Evolutionary conservation across 1,284 basidiomycete genomes (phyloP), one percentile per base, ranked within the genome.

Genomic region (Amylostereum areolatum): DNA sequence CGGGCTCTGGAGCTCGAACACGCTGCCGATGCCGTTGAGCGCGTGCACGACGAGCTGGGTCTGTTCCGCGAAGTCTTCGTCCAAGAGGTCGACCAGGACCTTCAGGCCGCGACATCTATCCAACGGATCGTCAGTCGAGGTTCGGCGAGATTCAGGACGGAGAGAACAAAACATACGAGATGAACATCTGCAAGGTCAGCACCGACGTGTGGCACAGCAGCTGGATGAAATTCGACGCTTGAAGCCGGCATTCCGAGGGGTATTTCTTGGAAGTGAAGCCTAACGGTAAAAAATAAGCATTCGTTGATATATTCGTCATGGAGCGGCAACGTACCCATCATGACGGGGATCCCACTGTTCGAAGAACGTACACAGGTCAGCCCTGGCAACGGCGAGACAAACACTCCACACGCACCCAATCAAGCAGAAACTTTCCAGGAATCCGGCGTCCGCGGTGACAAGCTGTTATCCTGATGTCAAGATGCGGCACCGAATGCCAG

Each of bases 131-230:
- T 42, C n/a, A 40, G 3, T 8, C 11, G 11, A 4, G 34, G 24
- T 43, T 7, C 27, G 6, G n/a, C n/a, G 10, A 11, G 39, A 10
- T 43, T 24, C n/a, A 35, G 28, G 42, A 37, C 18, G 6, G 30
- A 3, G 37, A 40, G 40, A 42, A 34, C 30, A 24, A 18, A 12
- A 80, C 89, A 54, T 62, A 92, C 86, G 92, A 91, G 57, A 97
- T 96, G 69, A 97, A 97, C 94, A 97, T 97, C 64, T 97, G 94
- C 41, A 97, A 70, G 10, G 96, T 98, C 53, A 97, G 70, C 4
- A 93, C 85, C 4, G 93, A 97, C 0, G 92, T 89, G 54, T 95
- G 92, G 59, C 92, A 95, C 42, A 98, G 80, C 29, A 96, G 72
- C 43, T 90, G 88, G 50, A 99, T 90, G 66, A 98, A 97, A 58